Conservation (phyloP, 495 filamentous ascomycete species). For the Hypoxylon crocopeplum region DNA sequence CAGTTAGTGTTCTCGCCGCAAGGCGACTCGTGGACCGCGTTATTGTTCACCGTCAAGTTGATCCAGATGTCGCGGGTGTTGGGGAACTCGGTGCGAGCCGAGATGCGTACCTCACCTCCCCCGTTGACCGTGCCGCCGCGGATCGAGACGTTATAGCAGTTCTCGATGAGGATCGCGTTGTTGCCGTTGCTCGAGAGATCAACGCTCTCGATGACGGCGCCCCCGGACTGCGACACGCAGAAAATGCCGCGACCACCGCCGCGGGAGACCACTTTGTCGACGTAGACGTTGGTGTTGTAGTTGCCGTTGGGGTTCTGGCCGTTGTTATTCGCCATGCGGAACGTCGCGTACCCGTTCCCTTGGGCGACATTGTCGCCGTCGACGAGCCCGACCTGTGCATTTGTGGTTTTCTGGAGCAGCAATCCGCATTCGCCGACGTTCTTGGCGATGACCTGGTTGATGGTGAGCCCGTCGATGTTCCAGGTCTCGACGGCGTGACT, state of each 20-base stretch:
- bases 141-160: constrained; percentile 55
- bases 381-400: constrained; percentile 51
- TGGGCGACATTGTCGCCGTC: constrained; percentile 53
- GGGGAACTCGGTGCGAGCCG: constrained; percentile 52
- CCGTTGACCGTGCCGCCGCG: constrained; percentile 50
- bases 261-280: constrained; percentile 53
- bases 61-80: constrained; percentile 51
- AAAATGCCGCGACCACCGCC: constrained; percentile 53
- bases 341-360: constrained; percentile 54
- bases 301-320: constrained; percentile 46
- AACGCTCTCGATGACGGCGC: constrained; percentile 43
- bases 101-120: constrained; percentile 53
- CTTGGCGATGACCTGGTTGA: constrained; percentile 49
- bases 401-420: constrained; percentile 51
- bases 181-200: constrained; percentile 54
- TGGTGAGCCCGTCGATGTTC: constrained; percentile 53
- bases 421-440: constrained; percentile 55
- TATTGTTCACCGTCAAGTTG: constrained; percentile 48
- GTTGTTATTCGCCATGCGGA: constrained; percentile 55
- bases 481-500: constrained; percentile 56
- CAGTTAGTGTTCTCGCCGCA: constrained; percentile 53
- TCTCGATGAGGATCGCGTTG: constrained; percentile 57
- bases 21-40: constrained; percentile 50
- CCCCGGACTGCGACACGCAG: constrained; percentile 55
- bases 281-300: constrained; percentile 51